phyloP scores from a whole-genome alignment of 768 basidiomycete species.

The Amylocystis lapponica region DNA sequence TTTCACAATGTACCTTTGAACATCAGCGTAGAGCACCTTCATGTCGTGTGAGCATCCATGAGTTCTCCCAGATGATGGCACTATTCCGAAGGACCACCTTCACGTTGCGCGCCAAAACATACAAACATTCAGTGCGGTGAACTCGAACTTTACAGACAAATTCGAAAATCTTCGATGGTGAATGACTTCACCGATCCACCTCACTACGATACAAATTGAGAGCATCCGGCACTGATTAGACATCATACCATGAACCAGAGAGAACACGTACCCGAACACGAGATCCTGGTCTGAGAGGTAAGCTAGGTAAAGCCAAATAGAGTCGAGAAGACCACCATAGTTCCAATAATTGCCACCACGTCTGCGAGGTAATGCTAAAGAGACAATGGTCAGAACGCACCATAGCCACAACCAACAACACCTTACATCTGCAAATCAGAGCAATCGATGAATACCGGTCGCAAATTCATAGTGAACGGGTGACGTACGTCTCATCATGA shows the following conservation, averaged over 20 bases:
- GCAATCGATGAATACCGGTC: slow-evolving; percentile 1
- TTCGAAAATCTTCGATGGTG: slow-evolving; percentile 9
- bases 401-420: not conserved
- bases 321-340: slow-evolving; percentile 89
- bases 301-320: slow-evolving; percentile 3
- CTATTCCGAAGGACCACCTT: too few relatives aligned
- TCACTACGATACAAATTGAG: slow-evolving; percentile 27
- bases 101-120: too few relatives aligned
- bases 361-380: slow-evolving; percentile 84
- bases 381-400: slow-evolving; percentile 9
- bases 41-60: too few relatives aligned
- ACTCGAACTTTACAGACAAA: too few relatives aligned
- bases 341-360: slow-evolving; percentile 95
- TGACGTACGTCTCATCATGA: slow-evolving; percentile 90
- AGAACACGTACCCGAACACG: slow-evolving; percentile 79
- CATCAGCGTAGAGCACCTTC: too few relatives aligned
- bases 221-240: slow-evolving; percentile 1
- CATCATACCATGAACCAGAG: not conserved
- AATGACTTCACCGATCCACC: slow-evolving; percentile 35
- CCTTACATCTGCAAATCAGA: slow-evolving; percentile 32
- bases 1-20: too few relatives aligned
- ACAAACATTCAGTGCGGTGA: too few relatives aligned
- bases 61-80: too few relatives aligned
- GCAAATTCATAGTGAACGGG: slow-evolving; percentile 9
- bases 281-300: slow-evolving; percentile 51